Base-by-base conservation (phyloP, 148 eudicot genomes). In the Chenopodium formosanum region DNA sequence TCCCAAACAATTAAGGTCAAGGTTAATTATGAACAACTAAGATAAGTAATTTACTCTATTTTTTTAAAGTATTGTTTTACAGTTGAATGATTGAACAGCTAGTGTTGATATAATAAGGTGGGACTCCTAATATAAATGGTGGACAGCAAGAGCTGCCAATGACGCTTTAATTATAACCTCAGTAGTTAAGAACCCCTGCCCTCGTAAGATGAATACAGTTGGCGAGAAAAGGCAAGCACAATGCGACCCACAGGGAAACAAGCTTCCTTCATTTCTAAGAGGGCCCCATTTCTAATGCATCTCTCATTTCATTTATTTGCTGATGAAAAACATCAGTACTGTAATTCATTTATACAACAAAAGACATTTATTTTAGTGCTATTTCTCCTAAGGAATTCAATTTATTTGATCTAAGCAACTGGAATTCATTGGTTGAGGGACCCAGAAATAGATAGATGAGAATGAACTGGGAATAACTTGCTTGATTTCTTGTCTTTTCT, bases 141-240 rank as follows among this genome's bases (percentile, higher is more conserved):
- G 56, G 56, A 63, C 74, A 84, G 63, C 78, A 81, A 78, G 6
- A 77, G 83, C 78, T 82, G 76, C 82, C 83, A 82, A 73, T 81
- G 79, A 60, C 37, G 80, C 78, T 71, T 76, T 71, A 20, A 78
- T 31, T 31, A 74, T 56, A 70, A 27, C 65, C 53, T 2, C 44
- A 72, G 48, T 78, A 70, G 86, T 81, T 74, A 78, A 70, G 80
- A 76, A 63, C 46, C 64, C 63, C 75, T 74, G 70, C 75, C 85
- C 85, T 56, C 62, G 70, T 62, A 58, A 62, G 70, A 83, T 83
- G 82, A 80, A 80, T 84, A 81, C 86, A 80, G 83, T 81, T 84
- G 86, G 83, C 83, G 4, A 58, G 83, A 76, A 80, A 84, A 80
- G 83, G 73, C 82, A 79, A 78, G 75, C 76, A 71, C 78, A 77